phyloP scores from a whole-genome alignment of 2,329 filamentous ascomycete species.

The Alternaria arborescens region DNA sequence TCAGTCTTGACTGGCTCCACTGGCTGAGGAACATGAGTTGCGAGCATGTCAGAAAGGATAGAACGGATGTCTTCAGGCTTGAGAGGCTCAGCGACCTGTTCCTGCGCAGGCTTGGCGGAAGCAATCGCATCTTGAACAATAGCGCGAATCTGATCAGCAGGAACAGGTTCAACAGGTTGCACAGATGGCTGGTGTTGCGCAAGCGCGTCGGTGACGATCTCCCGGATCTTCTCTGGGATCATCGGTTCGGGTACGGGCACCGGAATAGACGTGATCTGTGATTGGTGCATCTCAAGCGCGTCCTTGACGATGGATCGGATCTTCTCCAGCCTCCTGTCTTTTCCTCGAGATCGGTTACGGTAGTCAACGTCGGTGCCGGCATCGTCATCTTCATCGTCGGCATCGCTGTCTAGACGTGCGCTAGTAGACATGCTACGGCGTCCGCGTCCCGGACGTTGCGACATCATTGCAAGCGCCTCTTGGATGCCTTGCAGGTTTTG shows the following conservation, averaged over 20 bases:
- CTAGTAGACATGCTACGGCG: constrained; percentile 72
- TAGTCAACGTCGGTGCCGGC: constrained; percentile 61
- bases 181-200: constrained; percentile 51
- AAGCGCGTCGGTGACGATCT: constrained; percentile 69
- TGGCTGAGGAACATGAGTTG: constrained; percentile 26
- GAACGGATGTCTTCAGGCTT: constrained; percentile 41
- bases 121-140: constrained; percentile 70
- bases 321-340: constrained; percentile 82
- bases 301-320: constrained; percentile 69
- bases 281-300: constrained; percentile 64
- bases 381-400: constrained; percentile 90
- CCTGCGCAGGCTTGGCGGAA: constrained; percentile 47
- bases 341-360: constrained; percentile 78
- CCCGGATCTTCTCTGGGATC: constrained; percentile 75
- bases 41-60: constrained; percentile 35
- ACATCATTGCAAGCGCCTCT: constrained; percentile 68
- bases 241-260: constrained; percentile 39
- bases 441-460: constrained; percentile 60
- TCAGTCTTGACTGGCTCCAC: constrained; percentile 29
- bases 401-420: constrained; percentile 81
- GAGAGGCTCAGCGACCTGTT: constrained; percentile 30
- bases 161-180: constrained; percentile 38
- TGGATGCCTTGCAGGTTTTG: constrained; percentile 80
- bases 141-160: constrained; percentile 75
- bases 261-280: constrained; percentile 39